phyloP scores from a whole-genome alignment of 306 rosid genomes.

The Senna tora region DNA sequence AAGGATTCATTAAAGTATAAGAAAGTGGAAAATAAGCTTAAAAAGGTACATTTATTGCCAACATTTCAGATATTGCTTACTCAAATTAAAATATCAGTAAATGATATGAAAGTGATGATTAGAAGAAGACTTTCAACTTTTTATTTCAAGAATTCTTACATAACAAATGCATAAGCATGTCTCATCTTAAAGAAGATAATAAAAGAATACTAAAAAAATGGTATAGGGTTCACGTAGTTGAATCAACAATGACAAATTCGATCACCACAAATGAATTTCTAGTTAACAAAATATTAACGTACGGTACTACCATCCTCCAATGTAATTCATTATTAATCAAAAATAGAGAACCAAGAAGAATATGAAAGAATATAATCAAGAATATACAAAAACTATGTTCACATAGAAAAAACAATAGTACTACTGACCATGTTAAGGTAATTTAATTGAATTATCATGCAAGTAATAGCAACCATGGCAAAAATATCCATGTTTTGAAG shows the following conservation, averaged over 20 bases:
- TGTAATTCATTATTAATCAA: neutral
- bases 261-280: neutral
- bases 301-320: neutral
- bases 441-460: constrained; percentile 75
- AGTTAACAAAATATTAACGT: neutral
- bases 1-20: too few species aligned
- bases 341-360: constrained; percentile 17
- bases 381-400: neutral
- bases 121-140: neutral
- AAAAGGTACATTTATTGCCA: neutral
- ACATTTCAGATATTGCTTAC: constrained; percentile 30
- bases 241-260: constrained; percentile 11
- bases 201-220: constrained; percentile 8
- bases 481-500: constrained; percentile 87
- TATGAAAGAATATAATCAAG: constrained; percentile 16
- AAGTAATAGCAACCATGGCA: constrained; percentile 66
- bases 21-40: neutral
- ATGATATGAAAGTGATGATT: neutral
- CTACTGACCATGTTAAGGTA: constrained; percentile 77
- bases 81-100: constrained; percentile 15
- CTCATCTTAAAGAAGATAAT: neutral
- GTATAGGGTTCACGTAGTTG: constrained; percentile 22
- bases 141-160: neutral
- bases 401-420: neutral
- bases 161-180: neutral